These are phyloP conservation scores for Quercus ilex DNA, from an alignment of 306 rosid species.

Conservation along the genomic window DNA sequence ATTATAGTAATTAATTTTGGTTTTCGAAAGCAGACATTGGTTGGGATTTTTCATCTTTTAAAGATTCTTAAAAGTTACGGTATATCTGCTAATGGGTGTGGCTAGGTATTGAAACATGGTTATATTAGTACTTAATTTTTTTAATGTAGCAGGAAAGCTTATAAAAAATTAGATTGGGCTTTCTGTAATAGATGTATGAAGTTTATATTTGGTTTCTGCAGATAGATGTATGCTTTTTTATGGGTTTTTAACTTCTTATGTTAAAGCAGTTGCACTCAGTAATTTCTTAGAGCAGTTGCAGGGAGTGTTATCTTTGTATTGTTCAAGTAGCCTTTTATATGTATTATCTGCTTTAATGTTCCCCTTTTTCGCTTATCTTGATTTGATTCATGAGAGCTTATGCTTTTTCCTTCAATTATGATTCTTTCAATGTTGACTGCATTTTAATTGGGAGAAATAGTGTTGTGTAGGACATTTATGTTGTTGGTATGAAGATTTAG, in stretches of 20 bases:
- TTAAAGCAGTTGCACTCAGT: not conserved
- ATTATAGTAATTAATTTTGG: not conserved
- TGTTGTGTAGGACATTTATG: not conserved
- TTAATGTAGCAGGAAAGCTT: not conserved
- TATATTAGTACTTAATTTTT: not conserved
- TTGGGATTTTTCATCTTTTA: not conserved
- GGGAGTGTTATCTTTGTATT: not conserved
- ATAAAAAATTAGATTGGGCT: not conserved
- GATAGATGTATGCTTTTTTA: not conserved
- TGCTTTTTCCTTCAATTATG: not conserved
- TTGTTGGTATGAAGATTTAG: not conserved
- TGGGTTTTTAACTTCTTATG: not conserved
- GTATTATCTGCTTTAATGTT: not conserved
- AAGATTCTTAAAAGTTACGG: not conserved
- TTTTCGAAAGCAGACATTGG: not conserved
- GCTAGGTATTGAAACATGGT: not conserved
- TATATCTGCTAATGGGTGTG: not conserved
- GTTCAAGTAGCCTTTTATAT: not conserved
- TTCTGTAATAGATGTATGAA: not conserved
- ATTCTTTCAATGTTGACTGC: not conserved
- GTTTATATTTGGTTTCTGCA: not conserved
- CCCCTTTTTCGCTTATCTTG: not conserved
- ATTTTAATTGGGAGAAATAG: not conserved
- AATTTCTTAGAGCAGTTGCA: not conserved
- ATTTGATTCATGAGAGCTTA: not conserved